A percentile compares a stretch with the other conserved stretches of the same genome.
Conservation (phyloP, 306 rosid genomes). For the Rosa lucieae region DNA sequence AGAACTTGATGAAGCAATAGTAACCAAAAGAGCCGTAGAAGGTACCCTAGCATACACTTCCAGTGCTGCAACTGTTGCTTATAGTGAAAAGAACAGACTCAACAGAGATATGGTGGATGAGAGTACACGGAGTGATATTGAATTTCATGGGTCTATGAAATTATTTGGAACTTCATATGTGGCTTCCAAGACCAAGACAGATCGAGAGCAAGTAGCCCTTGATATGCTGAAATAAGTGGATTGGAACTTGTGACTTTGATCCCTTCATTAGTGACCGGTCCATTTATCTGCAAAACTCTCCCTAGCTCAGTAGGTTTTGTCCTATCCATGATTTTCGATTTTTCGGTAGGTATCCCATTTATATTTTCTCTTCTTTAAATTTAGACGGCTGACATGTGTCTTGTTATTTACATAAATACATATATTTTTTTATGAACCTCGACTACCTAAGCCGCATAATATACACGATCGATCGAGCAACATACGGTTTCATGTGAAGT, state of each 20-base stretch:
- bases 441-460: too few relatives aligned
- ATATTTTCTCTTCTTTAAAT: too few relatives aligned
- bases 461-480: too few relatives aligned
- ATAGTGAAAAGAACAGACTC: background rate
- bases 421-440: too few relatives aligned
- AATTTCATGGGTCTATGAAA: conserved; percentile 3
- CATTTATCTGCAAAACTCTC: conserved; percentile 47
- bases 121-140: conserved; percentile 43
- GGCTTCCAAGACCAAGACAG: conserved; percentile 46
- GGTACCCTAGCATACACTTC: conserved; percentile 62
- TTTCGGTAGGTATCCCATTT: conserved; percentile 29
- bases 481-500: too few relatives aligned
- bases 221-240: conserved; percentile 43
- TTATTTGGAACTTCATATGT: background rate
- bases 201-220: conserved; percentile 37
- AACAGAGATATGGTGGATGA: conserved; percentile 32
- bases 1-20: too few relatives aligned
- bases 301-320: conserved; percentile 32
- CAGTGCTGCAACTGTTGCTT: conserved; percentile 35
- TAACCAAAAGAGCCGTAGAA: conserved; percentile 26
- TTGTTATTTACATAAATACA: too few relatives aligned
- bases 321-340: conserved; percentile 27
- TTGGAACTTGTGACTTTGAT: conserved; percentile 49
- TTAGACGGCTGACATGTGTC: too few relatives aligned
- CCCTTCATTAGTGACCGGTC: conserved; percentile 50